A percentile compares a stretch with the other conserved stretches of the same genome.
phyloP scores from a whole-genome alignment of 495 filamentous ascomycete genomes.

The Apiosordaria backusii region DNA sequence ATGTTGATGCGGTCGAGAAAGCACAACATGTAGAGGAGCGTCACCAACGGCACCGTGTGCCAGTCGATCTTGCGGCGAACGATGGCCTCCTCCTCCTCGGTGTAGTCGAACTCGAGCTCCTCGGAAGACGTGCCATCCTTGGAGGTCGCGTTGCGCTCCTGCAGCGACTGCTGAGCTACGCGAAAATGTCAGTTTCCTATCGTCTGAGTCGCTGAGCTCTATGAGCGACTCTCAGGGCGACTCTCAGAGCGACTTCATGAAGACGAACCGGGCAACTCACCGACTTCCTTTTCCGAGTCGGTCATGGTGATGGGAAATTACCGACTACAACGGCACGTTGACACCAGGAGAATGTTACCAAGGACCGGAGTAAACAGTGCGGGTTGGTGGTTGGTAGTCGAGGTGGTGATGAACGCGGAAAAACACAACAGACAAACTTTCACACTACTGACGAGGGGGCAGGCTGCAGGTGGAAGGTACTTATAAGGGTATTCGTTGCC shows the following conservation, averaged over 20 bases:
- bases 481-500: slow-evolving; percentile 6
- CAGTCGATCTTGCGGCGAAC: slow-evolving; percentile 52
- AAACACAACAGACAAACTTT: background rate
- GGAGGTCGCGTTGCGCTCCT: slow-evolving; percentile 12
- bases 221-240: background rate
- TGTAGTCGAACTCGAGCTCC: slow-evolving; percentile 40
- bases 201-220: background rate
- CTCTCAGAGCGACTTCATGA: background rate
- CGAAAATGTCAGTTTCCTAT: background rate
- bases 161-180: slow-evolving; percentile 16
- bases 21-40: slow-evolving; percentile 51
- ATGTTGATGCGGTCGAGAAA: slow-evolving; percentile 56
- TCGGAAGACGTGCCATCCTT: slow-evolving; percentile 24
- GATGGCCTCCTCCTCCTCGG: slow-evolving; percentile 46
- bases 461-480: slow-evolving; percentile 1
- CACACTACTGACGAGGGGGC: too few relatives aligned
- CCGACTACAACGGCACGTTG: too few relatives aligned
- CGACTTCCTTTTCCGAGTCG: slow-evolving; percentile 25
- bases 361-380: background rate
- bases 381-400: background rate
- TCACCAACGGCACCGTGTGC: slow-evolving; percentile 51
- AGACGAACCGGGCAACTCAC: slow-evolving; percentile 7
- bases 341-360: background rate
- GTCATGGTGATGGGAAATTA: background rate
- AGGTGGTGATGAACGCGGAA: background rate